Evolutionary conservation across 2,329 filamentous ascomycete genomes (phyloP), one percentile per base, ranked within the genome.

Genomic region (Fusarium algeriense): DNA sequence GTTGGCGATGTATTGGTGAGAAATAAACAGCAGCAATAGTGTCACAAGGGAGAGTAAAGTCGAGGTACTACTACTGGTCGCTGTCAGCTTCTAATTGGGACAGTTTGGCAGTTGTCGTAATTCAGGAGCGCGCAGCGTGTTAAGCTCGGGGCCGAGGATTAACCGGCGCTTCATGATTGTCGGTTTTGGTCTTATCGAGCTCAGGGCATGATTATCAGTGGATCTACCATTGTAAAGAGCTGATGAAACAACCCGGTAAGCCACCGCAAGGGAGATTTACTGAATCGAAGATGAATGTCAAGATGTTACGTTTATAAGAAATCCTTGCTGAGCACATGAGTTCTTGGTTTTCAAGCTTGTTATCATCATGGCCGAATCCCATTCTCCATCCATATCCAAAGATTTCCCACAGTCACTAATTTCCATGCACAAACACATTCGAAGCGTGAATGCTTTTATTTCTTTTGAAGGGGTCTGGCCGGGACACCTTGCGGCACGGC

Each of bases 101-200:
- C 73, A 75, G 75, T 69, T 73, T 71, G 69, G 77, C 73, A 75
- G 78, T 74, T 80, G 78, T 80, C 78, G 76, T 76, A 76, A 79
- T 75, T 74, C 64, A 76, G 74, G 75, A 76, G 73, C 70, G 68
- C 70, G 67, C 66, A 62, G 60, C 70, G 68, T 76, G 68, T 74
- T 56, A 35, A 48, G 48, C 49, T 23, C 9, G 23, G 48, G 30
- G 28, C 75, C 75, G 75, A 64, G 13, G 60, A 73, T 77, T 77
- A 68, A 57, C 75, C 75, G 75, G 56, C 57, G 40, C 54, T n/a
- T 60, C 17, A 58, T 54, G 40, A 26, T 45, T 43, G 41, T 37
- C 56, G 53, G 54, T 12, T 20, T 38, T 26, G 17, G 30, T 48
- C 60, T 56, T 49, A 65, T 58, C 37, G 17, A 40, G 44, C 53